These are phyloP conservation scores for Medicago arabica DNA, from an alignment of 306 rosid genomes.

Conservation along the genomic window DNA sequence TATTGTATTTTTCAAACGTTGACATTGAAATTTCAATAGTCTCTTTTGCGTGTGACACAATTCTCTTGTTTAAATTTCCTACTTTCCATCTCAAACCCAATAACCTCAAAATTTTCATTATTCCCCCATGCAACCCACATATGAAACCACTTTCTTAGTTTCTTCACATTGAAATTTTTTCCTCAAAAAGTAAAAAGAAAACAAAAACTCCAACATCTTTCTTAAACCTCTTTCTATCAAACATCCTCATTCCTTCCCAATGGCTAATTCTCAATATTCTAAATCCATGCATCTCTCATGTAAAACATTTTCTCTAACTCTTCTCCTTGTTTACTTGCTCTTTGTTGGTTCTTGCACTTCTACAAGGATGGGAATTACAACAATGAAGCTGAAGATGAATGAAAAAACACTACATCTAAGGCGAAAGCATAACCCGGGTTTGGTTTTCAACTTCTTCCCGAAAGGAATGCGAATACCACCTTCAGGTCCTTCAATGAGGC, in stretches of 20 bases:
- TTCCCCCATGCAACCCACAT: constrained; percentile 62
- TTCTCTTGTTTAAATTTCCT: constrained; percentile 36
- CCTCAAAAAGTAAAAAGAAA: not conserved
- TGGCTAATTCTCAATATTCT: constrained; percentile 53
- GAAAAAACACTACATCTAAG: constrained; percentile 38
- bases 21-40: constrained; percentile 61
- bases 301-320: constrained; percentile 36
- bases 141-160: constrained; percentile 39
- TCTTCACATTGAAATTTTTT: constrained; percentile 23
- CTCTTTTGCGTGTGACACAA: constrained; percentile 56
- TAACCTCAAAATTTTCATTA: constrained; percentile 43
- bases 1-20: constrained; percentile 49
- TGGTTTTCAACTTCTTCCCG: constrained; percentile 77
- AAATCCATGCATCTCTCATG: constrained; percentile 43
- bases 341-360: constrained; percentile 61
- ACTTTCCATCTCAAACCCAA: no score
- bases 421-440: constrained; percentile 28
- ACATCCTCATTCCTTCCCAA: constrained; percentile 35
- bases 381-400: constrained; percentile 35
- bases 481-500: constrained; percentile 92
- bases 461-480: constrained; percentile 73
- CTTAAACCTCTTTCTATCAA: constrained; percentile 40
- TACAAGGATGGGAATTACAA: constrained; percentile 57
- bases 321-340: constrained; percentile 52
- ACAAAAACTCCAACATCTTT: constrained; percentile 17